Evolutionary conservation across 495 filamentous ascomycete species (phyloP).

Genomic region (Daldinia concentrica): DNA sequence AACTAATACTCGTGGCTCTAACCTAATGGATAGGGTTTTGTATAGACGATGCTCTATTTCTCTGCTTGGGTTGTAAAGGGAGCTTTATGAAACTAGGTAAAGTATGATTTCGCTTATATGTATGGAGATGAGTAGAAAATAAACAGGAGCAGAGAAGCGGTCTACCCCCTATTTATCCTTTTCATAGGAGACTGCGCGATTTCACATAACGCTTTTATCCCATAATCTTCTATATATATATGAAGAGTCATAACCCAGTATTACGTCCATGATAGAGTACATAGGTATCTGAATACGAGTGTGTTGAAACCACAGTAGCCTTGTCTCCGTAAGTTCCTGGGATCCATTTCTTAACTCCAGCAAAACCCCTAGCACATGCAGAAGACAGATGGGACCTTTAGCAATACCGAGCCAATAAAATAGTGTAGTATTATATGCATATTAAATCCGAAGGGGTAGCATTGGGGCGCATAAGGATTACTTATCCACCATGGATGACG

Average conservation of each 20-base stretch:
- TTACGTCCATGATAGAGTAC: not conserved
- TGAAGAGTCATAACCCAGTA: not conserved
- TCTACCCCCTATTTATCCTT: not conserved
- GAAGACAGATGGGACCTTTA: not conserved
- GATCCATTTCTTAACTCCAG: not conserved
- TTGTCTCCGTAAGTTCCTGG: not conserved
- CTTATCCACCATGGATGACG: not conserved
- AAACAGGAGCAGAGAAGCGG: not conserved
- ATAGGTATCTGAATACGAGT: not conserved
- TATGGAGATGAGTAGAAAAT: not conserved
- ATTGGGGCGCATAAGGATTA: not conserved
- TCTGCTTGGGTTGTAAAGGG: not conserved
- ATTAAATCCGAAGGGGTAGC: not conserved
- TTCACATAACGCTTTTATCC: not conserved
- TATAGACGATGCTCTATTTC: not conserved
- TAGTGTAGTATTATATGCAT: not conserved
- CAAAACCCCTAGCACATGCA: not conserved
- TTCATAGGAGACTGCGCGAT: not conserved
- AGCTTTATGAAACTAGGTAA: not conserved
- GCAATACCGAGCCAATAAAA: not conserved
- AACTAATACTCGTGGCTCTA: not conserved
- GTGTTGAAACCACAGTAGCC: not conserved
- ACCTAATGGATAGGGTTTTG: not conserved
- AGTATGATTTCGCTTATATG: not conserved
- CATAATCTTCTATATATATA: not conserved